A percentile compares a stretch with the other conserved stretches of the same genome.
These are phyloP conservation scores for Ilex asprella DNA, from an alignment of 257 asterid genomes.

Conservation along the genomic window DNA sequence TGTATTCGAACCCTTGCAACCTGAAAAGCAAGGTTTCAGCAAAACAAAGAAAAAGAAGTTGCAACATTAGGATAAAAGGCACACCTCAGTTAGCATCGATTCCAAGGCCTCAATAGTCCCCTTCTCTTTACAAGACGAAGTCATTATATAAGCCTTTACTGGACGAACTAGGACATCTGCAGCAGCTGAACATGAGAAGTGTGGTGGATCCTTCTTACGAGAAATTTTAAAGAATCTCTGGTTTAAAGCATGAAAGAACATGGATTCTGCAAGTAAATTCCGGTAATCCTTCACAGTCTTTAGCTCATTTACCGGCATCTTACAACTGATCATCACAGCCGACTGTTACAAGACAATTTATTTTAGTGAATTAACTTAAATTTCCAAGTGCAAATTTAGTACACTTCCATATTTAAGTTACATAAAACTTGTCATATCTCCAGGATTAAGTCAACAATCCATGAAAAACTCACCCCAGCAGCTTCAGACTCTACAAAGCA, in stretches of 20 bases:
- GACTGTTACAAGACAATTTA: conserved; percentile 50
- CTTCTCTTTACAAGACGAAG: conserved; percentile 85
- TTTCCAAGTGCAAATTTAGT: conserved; percentile 10
- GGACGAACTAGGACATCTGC: conserved; percentile 86
- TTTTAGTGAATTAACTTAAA: conserved; percentile 13
- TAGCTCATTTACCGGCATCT: conserved; percentile 65
- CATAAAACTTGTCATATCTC: not conserved
- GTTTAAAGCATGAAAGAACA: conserved; percentile 93
- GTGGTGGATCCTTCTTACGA: conserved; percentile 82
- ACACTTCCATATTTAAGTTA: conserved; percentile 2
- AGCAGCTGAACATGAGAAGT: conserved; percentile 89
- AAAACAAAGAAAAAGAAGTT: conserved; percentile 18
- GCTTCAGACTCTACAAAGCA: conserved; percentile 90
- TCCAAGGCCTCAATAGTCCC: conserved; percentile 78
- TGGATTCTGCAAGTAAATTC: conserved; percentile 82
- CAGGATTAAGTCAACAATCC: conserved; percentile 14
- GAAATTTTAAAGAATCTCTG: conserved; percentile 93
- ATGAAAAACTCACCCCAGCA: conserved; percentile 63
- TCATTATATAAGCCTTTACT: conserved; percentile 77
- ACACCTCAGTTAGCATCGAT: conserved; percentile 91
- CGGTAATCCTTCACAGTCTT: conserved; percentile 78
- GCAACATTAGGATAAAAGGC: conserved; percentile 15
- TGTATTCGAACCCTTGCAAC: conserved; percentile 82
- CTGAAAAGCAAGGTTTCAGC: conserved; percentile 47
- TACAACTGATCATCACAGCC: conserved; percentile 96